phyloP scores from a whole-genome alignment of 306 rosid species.

The Urtica urens region DNA sequence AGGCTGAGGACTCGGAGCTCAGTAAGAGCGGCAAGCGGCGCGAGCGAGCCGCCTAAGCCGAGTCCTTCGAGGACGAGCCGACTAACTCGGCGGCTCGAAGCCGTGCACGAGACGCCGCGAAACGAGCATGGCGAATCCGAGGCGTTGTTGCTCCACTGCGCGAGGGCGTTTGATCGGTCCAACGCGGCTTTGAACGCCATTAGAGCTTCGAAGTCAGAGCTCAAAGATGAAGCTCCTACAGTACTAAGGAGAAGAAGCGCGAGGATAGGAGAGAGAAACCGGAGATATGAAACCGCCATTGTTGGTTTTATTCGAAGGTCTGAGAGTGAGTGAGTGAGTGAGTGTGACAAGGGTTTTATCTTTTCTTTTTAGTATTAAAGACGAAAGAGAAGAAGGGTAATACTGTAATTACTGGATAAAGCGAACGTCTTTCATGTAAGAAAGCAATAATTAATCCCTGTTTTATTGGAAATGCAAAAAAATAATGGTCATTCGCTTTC shows the following conservation, averaged over 20 bases:
- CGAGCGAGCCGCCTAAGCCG: constrained; percentile 42
- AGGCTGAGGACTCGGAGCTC: constrained; percentile 74
- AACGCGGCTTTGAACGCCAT: constrained; percentile 48
- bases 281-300: no score
- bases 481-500: no score
- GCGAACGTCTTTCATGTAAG: no score
- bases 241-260: constrained; percentile 15
- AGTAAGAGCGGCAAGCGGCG: constrained; percentile 33
- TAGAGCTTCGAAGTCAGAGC: constrained; percentile 39
- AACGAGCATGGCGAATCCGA: constrained; percentile 54
- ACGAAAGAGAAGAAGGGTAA: background rate
- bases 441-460: no score
- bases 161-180: constrained; percentile 38
- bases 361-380: background rate
- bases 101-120: constrained; percentile 51
- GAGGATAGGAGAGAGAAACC: constrained; percentile 1
- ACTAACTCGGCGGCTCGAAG: constrained; percentile 41
- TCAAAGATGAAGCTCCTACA: no score
- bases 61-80: constrained; percentile 59
- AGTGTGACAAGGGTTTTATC: no score
- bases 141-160: constrained; percentile 49
- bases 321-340: constrained; percentile 12
- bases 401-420: constrained; percentile 14
- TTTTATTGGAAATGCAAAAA: no score
- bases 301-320: background rate